phyloP scores from a whole-genome alignment of 441 rosid genomes.

The Pelargonium myrrhifolium region DNA sequence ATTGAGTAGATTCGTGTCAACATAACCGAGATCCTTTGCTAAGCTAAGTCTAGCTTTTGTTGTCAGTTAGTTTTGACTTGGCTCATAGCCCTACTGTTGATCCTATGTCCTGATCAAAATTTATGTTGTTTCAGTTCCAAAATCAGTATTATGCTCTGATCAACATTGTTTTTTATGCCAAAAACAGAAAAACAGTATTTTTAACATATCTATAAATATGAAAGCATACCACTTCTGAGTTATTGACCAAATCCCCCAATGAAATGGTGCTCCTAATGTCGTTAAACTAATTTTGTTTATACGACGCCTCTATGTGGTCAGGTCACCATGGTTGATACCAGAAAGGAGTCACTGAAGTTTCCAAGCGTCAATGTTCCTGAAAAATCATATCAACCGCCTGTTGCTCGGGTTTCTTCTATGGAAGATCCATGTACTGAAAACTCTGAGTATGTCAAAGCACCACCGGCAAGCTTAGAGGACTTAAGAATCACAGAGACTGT shows the following conservation, averaged over 20 bases:
- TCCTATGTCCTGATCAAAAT: background rate
- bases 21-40: constrained; percentile 1
- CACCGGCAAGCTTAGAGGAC: constrained; percentile 37
- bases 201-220: background rate
- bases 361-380: constrained; percentile 31
- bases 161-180: background rate
- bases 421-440: constrained; percentile 60
- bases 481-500: constrained; percentile 32
- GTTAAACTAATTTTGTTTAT: constrained; percentile 18
- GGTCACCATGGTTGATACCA: constrained; percentile 39
- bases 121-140: background rate
- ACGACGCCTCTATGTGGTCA: constrained; percentile 25
- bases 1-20: background rate
- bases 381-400: constrained; percentile 71
- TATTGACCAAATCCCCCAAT: background rate
- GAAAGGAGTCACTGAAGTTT: constrained; percentile 36
- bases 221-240: constrained; percentile 3
- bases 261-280: constrained; percentile 12
- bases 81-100: constrained; percentile 5
- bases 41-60: background rate
- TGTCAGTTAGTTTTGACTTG: background rate
- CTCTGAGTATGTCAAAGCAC: constrained; percentile 53
- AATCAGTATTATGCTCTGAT: constrained; percentile 4
- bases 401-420: constrained; percentile 71
- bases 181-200: background rate